A percentile compares a stretch with the other conserved stretches of the same genome.
Conservation (phyloP, 2,329 filamentous ascomycete species). For the Penicillium corylophilum region DNA sequence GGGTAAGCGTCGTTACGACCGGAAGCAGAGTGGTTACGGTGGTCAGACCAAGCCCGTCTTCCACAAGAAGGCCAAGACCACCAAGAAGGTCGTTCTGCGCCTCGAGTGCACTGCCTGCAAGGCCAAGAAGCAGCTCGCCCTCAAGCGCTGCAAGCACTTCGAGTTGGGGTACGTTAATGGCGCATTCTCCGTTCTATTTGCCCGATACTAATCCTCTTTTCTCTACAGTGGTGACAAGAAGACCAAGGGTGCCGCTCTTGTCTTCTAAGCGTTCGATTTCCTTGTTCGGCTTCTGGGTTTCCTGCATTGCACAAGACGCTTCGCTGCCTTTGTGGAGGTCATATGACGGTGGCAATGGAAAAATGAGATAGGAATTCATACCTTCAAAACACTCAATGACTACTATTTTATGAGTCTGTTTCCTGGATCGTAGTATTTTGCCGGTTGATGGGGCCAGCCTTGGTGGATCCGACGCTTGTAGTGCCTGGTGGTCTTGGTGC, state of each 20-base stretch:
- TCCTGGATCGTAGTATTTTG: not conserved
- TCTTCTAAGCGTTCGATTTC: slow-evolving; percentile 76
- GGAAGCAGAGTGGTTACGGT: slow-evolving; percentile 99
- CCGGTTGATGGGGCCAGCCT: not conserved
- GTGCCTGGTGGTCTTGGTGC: not conserved
- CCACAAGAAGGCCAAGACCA: slow-evolving; percentile 99
- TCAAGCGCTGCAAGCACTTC: slow-evolving; percentile 99
- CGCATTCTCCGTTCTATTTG: not conserved
- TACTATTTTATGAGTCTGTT: slow-evolving; percentile 19
- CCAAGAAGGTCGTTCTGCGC: slow-evolving; percentile 99
- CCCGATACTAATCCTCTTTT: slow-evolving; percentile 44
- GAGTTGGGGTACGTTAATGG: slow-evolving; percentile 80
- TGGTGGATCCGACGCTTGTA: not conserved
- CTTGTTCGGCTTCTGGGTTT: slow-evolving; percentile 45
- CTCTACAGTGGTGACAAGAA: slow-evolving; percentile 96
- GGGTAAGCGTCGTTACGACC: slow-evolving; percentile 99
- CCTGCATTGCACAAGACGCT: slow-evolving; percentile 39
- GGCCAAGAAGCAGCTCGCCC: slow-evolving; percentile 93
- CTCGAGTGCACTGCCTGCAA: slow-evolving; percentile 98
- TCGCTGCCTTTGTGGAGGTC: slow-evolving; percentile 34
- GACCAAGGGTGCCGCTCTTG: slow-evolving; percentile 99
- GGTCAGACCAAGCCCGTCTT: slow-evolving; percentile 99
- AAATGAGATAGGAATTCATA: slow-evolving; percentile 45
- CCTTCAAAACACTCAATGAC: slow-evolving; percentile 38
- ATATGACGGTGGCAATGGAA: slow-evolving; percentile 43